These are phyloP conservation scores for Diaporthe helianthi DNA, from an alignment of 2,329 filamentous ascomycete genomes.

Conservation along the genomic window DNA sequence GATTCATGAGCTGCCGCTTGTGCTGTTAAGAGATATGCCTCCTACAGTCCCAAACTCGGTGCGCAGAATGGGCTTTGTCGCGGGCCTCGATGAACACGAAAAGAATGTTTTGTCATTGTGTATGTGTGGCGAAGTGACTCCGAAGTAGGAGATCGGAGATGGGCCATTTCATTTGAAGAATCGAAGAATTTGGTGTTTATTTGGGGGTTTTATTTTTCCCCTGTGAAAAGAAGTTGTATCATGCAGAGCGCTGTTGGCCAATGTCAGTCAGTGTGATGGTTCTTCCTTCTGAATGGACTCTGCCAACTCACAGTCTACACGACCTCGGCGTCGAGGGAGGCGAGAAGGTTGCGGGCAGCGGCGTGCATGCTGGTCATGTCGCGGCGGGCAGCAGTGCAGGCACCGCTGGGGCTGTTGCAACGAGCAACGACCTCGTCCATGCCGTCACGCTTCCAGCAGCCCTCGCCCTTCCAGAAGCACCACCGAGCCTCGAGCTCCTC, in stretches of 20 bases:
- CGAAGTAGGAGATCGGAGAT: not conserved
- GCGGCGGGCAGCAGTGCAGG: conserved; percentile 47
- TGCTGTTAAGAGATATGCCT: not conserved
- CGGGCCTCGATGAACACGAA: conserved; percentile 25
- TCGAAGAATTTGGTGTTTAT: not conserved
- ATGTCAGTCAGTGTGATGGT: not conserved
- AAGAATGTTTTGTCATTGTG: conserved; percentile 7
- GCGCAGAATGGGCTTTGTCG: not conserved
- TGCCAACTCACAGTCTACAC: not conserved
- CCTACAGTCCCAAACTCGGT: not conserved
- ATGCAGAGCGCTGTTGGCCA: not conserved
- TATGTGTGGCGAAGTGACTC: conserved; percentile 18
- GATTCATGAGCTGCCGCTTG: conserved; percentile 8
- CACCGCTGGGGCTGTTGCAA: conserved; percentile 43
- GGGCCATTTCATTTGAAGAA: conserved; percentile 28
- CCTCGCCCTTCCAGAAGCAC: conserved; percentile 42
- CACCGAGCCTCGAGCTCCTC: conserved; percentile 36
- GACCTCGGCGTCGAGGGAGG: conserved; percentile 32
- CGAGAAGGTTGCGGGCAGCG: conserved; percentile 43
- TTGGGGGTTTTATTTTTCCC: not conserved
- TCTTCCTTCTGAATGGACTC: not conserved
- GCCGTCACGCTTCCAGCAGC: conserved; percentile 46
- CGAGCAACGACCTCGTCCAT: conserved; percentile 37
- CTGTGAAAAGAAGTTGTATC: not conserved
- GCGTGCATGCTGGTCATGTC: conserved; percentile 46